Percentiles rank a stretch among this genome's conserved stretches.
Conservation (phyloP, 1,284 basidiomycete genomes). For the Ganoderma lucidum region DNA sequence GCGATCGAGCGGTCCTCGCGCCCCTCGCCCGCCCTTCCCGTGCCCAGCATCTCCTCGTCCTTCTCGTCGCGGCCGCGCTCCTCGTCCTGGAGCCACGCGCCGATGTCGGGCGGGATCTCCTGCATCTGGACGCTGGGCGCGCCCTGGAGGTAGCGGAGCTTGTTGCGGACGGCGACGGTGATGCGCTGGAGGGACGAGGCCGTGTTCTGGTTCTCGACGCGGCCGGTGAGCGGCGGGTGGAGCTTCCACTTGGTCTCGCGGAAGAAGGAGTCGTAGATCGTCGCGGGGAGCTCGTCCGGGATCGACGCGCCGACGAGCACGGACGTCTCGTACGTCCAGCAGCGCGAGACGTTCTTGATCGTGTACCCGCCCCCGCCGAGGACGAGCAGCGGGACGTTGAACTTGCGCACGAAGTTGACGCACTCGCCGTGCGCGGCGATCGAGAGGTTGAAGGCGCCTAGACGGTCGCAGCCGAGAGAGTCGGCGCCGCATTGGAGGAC, state of each 20-base stretch:
- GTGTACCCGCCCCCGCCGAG: conserved; percentile 97
- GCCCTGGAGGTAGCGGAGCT: conserved; percentile 92
- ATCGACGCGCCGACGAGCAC: conserved; percentile 89
- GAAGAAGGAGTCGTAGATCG: conserved; percentile 95
- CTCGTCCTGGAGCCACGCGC: conserved; percentile 82
- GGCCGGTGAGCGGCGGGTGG: conserved; percentile 90
- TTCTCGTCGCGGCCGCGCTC: conserved; percentile 76
- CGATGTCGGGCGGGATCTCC: conserved; percentile 93
- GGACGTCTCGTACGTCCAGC: conserved; percentile 98
- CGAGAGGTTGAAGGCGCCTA: conserved; percentile 98
- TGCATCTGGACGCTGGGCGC: conserved; percentile 97
- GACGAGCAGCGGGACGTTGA: conserved; percentile 89
- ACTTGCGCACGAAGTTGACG: conserved; percentile 95
- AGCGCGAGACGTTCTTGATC: conserved; percentile 95
- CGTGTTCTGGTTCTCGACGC: conserved; percentile 94
- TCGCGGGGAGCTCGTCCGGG: conserved; percentile 87
- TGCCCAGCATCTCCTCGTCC: conserved; percentile 66
- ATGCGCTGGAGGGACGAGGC: conserved; percentile 86
- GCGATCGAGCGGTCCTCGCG: conserved; percentile 58
- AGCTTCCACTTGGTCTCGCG: conserved; percentile 90
- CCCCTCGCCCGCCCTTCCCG: conserved; percentile 64
- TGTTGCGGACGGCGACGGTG: conserved; percentile 86
- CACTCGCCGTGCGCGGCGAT: conserved; percentile 99
- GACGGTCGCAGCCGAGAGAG: conserved; percentile 91
- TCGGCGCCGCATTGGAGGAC: conserved; percentile 99